Evolutionary conservation across 345 rosid genomes (phyloP).

Genomic region (Mercurialis annua): DNA sequence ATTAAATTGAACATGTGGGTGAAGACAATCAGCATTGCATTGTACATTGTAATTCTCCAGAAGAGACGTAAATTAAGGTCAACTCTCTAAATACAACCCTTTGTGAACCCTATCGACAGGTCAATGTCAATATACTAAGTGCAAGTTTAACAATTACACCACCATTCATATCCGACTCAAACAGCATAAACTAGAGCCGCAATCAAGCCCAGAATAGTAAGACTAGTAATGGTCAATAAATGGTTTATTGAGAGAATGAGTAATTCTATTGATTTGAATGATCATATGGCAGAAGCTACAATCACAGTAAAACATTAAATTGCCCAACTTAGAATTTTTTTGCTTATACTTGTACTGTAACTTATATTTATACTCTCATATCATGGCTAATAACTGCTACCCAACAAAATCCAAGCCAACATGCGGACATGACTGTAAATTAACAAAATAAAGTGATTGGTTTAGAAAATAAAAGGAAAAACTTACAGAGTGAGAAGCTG

Average conservation of each 20-base stretch:
- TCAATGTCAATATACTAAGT: neutral
- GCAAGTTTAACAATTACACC: neutral
- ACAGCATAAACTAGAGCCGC: neutral
- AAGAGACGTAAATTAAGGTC: neutral
- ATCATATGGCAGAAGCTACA: too few species aligned
- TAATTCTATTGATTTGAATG: too few species aligned
- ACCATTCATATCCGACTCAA: neutral
- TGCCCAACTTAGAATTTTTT: too few species aligned
- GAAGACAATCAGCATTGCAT: neutral
- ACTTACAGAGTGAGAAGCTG: conserved; percentile 51
- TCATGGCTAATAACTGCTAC: too few species aligned
- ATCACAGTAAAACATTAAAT: too few species aligned
- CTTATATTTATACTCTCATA: too few species aligned
- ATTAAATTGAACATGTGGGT: neutral
- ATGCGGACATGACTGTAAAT: too few species aligned
- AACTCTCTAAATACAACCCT: neutral
- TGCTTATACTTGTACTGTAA: too few species aligned
- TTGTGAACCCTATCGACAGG: neutral
- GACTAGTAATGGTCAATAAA: neutral
- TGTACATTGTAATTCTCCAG: neutral
- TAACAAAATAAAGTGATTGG: too few species aligned
- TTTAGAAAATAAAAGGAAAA: neutral
- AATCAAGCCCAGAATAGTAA: neutral
- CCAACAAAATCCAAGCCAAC: too few species aligned
- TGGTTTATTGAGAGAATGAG: too few species aligned